A percentile compares a stretch with the other conserved stretches of the same genome.
Conservation (phyloP, 805 yeast genomes). For the Lipomyces sp. region DNA sequence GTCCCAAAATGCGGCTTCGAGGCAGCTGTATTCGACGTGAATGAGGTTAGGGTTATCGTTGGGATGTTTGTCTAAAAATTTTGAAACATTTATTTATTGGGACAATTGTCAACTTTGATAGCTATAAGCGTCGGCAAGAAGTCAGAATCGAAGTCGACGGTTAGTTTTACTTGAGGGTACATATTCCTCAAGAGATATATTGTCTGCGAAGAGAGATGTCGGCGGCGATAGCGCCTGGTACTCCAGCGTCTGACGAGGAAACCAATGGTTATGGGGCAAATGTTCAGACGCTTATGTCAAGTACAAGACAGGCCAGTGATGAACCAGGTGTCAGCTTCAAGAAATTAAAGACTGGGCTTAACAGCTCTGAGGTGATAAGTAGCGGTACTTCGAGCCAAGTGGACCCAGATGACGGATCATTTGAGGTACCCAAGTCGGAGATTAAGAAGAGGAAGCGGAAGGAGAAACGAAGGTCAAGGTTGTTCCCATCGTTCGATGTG, state of each 20-base stretch:
- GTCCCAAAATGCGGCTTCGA: too few relatives aligned
- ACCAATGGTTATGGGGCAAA: not conserved
- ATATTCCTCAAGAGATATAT: not conserved
- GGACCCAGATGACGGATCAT: constrained; percentile 20
- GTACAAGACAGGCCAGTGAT: not conserved
- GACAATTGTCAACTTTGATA: not conserved
- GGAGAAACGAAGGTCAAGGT: constrained; percentile 38
- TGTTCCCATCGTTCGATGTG: constrained; percentile 36
- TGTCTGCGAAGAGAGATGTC: not conserved
- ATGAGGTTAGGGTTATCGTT: not conserved
- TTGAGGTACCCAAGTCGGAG: constrained; percentile 28
- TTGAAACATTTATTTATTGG: not conserved
- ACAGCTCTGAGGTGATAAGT: not conserved
- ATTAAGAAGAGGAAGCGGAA: constrained; percentile 37
- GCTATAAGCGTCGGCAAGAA: not conserved
- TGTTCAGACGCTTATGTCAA: not conserved
- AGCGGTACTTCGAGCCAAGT: not conserved
- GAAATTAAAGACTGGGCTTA: not conserved
- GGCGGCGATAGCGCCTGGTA: not conserved
- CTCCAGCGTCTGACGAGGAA: not conserved
- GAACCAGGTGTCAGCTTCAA: not conserved
- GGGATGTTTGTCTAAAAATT: not conserved
- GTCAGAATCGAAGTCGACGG: not conserved
- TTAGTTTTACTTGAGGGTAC: not conserved
- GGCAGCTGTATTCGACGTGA: not conserved